Evolutionary conservation across 495 filamentous ascomycete species (phyloP).

Genomic region (Penicillium herquei): DNA sequence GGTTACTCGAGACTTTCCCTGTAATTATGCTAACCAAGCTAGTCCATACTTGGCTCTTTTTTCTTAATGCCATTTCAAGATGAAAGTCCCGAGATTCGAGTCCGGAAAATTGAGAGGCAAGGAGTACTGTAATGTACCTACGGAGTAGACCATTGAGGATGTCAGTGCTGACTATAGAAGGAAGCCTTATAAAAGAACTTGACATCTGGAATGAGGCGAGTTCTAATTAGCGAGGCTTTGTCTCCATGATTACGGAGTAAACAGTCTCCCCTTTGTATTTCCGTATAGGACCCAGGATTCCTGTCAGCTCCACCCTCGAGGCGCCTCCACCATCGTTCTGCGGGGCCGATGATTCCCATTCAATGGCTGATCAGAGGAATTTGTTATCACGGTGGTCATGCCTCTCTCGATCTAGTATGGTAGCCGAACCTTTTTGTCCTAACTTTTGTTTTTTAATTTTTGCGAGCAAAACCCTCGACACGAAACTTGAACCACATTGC

Average conservation of each 20-base stretch:
- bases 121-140: too few species aligned
- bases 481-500: neutral
- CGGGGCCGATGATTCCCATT: conserved; percentile 13
- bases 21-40: neutral
- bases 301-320: conserved; percentile 15
- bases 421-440: neutral
- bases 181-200: too few species aligned
- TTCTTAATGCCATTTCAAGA: too few species aligned
- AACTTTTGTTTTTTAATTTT: neutral
- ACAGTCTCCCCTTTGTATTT: neutral
- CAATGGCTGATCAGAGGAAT: conserved; percentile 14
- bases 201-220: too few species aligned
- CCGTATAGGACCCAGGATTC: neutral
- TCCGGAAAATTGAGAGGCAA: too few species aligned
- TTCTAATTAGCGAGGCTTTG: conserved; percentile 2
- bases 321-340: conserved; percentile 4
- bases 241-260: too few species aligned
- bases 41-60: too few species aligned
- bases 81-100: too few species aligned
- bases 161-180: too few species aligned
- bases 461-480: neutral
- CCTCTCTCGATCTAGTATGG: conserved; percentile 13
- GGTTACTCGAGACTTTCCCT: neutral
- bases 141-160: too few species aligned
- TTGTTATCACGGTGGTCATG: conserved; percentile 2